Evolutionary conservation across 192 early-diverging fungal genomes (phyloP), one percentile per base, ranked within the genome.

Genomic region (Geranomyces michiganensis): DNA sequence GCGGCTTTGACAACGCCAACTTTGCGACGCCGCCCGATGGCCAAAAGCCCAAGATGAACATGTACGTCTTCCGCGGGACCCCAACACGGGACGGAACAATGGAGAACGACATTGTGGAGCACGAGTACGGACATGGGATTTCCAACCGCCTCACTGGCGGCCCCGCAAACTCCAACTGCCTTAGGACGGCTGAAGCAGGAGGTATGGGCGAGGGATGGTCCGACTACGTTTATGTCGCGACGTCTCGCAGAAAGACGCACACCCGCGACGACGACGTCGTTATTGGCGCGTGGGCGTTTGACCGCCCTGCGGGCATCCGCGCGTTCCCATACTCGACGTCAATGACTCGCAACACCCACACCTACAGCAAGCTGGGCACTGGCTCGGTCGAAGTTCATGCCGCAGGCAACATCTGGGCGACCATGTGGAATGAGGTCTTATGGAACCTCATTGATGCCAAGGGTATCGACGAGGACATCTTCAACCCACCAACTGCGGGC

Each of bases 191-290:
- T 66, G 83, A 85, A 72, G 48, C 84, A 7, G 83, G 83, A 41
- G 88, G 88, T 15, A 83, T 89, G 84, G 88, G 86, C 56, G 85
- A 90, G 71, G 89, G 89, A 51, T 88, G 85, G 85, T 71, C 75
- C 33, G 89, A 90, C 72, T 71, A 80, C n/a, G 65, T 85, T 27
- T 84, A 76, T 1, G 61, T 78, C 46, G 62, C 83, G 26, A 68
- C 81, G 33, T 62, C 65, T 12, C 64, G 84, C 32, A 78, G 69
- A 19, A 45, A 63, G 32, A 70, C 74, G 30, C 65, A 74, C 69
- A 84, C 82, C 19, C 82, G 84, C 45, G 49, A 59, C 51, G 78
- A 76, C 61, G 74, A 82, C 69, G 64, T 69, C 36, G 62, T 77
- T 10, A 71, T 81, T 31, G 83, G 81, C 55, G 67, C 63, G 12